Evolutionary conservation across 2,329 filamentous ascomycete species (phyloP).

Genomic region (Stenocarpella maydis): DNA sequence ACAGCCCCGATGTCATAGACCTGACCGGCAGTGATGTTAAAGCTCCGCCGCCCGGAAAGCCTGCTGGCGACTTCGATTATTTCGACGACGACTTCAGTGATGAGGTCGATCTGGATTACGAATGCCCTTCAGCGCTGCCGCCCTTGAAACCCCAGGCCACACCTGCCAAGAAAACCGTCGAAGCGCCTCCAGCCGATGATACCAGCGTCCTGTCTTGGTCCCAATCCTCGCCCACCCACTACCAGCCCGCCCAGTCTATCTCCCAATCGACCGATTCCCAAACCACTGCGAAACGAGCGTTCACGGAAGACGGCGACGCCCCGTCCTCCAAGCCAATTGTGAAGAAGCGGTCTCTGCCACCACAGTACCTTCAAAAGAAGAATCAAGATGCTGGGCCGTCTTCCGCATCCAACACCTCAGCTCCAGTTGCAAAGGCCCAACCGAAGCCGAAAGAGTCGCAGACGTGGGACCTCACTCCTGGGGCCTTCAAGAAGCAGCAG

Average conservation of each 20-base stretch:
- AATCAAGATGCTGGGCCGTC: slow-evolving; percentile 43
- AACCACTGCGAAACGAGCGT: slow-evolving; percentile 52
- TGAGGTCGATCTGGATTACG: slow-evolving; percentile 77
- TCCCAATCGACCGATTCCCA: slow-evolving; percentile 33
- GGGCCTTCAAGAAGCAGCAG: slow-evolving; percentile 79
- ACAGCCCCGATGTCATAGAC: slow-evolving; percentile 49
- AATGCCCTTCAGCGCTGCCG: slow-evolving; percentile 64
- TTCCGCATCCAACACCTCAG: slow-evolving; percentile 37
- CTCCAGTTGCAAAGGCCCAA: slow-evolving; percentile 45
- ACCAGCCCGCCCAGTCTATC: slow-evolving; percentile 46
- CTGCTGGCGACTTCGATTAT: slow-evolving; percentile 61
- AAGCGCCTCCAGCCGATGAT: slow-evolving; percentile 38
- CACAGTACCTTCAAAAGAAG: slow-evolving; percentile 45
- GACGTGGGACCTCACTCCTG: slow-evolving; percentile 78
- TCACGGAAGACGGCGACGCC: slow-evolving; percentile 44
- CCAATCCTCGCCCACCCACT: slow-evolving; percentile 65
- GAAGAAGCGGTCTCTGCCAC: slow-evolving; percentile 75
- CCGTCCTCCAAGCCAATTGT: slow-evolving; percentile 46
- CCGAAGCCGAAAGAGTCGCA: slow-evolving; percentile 47
- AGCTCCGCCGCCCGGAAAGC: slow-evolving; percentile 40
- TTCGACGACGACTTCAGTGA: slow-evolving; percentile 88
- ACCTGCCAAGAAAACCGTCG: slow-evolving; percentile 33
- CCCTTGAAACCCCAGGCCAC: slow-evolving; percentile 41
- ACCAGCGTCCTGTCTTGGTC: slow-evolving; percentile 72
- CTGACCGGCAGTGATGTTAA: slow-evolving; percentile 43